Base-by-base conservation (phyloP, 176 grass and related monocot genomes). In the Ensete glaucum region DNA sequence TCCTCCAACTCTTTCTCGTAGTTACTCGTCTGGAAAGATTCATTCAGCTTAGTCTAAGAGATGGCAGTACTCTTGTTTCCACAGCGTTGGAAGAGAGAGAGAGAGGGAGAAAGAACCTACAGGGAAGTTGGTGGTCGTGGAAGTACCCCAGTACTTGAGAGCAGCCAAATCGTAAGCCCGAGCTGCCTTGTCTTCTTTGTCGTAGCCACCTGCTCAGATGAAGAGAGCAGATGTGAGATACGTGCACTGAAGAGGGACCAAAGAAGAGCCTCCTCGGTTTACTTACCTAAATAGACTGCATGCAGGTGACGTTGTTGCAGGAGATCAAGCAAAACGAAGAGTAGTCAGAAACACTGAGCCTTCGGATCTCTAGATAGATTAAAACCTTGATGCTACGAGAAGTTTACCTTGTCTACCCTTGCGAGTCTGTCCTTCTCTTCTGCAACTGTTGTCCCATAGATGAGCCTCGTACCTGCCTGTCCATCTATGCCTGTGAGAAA, bases 371-470 rank as follows among this genome's bases (percentile, higher is more conserved):
- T 26, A 20, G 25, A 48, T 15, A 6, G 34, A 43, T 15, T 62
- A 68, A 57, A 24, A 60, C 19, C 8, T 26, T 70, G 22, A 79
- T n/a, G 22, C 49, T 25, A 19, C 27, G 64, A 54, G 70, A 54
- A 26, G 43, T 53, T 54, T 76, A 94, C 91, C 87, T 88, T 94
- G 87, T 65, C 87, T 70, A 2, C 91, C 91, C 59, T 94, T 90
- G 26, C 91, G 83, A 48, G 85, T 94, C 58, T 94, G 91, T 20
- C 91, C 87, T 84, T 88, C 87, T 77, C 87, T 88, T 84, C 91
- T 85, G 82, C 87, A 94, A 65, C 87, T 89, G 76, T 89, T 93
- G 56, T 93, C 90, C 90, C 90, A 93, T 43, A 93, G 85, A 85
- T 93, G 90, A 0, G 90, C 90, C 43, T 93, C 87, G 51, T 93